Percentiles rank a stretch among this genome's conserved stretches.
Evolutionary conservation across 176 grass and related monocot species (phyloP).

Genomic region (Typha latifolia): DNA sequence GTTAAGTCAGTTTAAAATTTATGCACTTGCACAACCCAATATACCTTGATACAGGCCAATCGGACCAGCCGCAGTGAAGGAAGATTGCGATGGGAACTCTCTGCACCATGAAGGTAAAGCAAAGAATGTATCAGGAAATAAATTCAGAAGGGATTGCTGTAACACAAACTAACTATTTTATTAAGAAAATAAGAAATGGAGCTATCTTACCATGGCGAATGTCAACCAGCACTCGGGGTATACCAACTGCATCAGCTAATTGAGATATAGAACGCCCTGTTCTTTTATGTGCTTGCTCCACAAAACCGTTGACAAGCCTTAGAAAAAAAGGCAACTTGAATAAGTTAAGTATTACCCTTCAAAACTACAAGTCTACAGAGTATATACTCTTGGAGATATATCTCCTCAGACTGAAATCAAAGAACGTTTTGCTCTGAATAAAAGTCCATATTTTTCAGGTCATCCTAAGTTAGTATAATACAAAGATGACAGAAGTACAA

Average conservation of each 20-base stretch:
- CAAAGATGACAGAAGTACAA: too few species aligned
- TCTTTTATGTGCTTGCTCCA: slow-evolving; percentile 56
- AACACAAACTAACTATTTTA: neutral
- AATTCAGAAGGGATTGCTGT: slow-evolving; percentile 5
- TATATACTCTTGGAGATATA: too few species aligned
- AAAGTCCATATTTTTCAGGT: too few species aligned
- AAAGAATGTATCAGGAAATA: slow-evolving; percentile 2
- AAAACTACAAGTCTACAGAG: too few species aligned
- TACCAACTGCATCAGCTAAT: slow-evolving; percentile 65
- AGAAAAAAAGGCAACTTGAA: slow-evolving; percentile 1
- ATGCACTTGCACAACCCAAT: neutral
- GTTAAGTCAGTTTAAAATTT: too few species aligned
- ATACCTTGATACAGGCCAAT: slow-evolving; percentile 69
- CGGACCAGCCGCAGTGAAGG: slow-evolving; percentile 64
- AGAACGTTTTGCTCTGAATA: too few species aligned
- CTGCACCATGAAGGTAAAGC: slow-evolving; percentile 28
- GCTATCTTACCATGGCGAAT: slow-evolving; percentile 83
- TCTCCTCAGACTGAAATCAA: too few species aligned
- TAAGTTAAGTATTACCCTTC: neutral
- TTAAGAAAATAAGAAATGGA: neutral
- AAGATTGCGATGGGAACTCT: slow-evolving; percentile 76
- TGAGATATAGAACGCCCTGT: slow-evolving; percentile 64
- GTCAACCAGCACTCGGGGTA: slow-evolving; percentile 82
- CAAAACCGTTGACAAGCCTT: slow-evolving; percentile 87
- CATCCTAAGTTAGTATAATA: too few species aligned